Percentiles rank a stretch among this genome's conserved stretches.
These are phyloP conservation scores for Colletotrichum orchidophilum DNA, from an alignment of 2,329 filamentous ascomycete genomes.

Conservation along the genomic window DNA sequence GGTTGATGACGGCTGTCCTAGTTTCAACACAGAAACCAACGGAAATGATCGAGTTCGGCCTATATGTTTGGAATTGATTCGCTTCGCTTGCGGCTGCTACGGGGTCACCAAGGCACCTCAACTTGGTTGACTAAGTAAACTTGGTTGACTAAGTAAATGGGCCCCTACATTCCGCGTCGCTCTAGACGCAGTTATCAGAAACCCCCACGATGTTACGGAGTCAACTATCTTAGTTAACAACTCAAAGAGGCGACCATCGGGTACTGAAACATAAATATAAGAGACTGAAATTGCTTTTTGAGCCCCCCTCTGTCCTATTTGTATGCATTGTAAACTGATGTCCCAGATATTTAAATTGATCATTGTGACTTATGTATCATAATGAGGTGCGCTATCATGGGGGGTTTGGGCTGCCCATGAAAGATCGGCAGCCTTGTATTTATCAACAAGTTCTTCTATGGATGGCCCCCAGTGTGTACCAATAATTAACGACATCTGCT, in stretches of 20 bases:
- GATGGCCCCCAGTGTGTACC: too few species aligned
- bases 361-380: too few species aligned
- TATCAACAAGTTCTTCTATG: too few species aligned
- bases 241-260: background rate
- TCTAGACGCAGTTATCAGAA: background rate
- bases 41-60: background rate
- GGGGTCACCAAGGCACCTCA: background rate
- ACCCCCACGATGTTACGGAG: background rate
- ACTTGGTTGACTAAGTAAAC: background rate
- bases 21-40: constrained; percentile 19
- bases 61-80: background rate
- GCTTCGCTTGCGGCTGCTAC: background rate
- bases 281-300: background rate
- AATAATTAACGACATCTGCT: too few species aligned
- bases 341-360: too few species aligned
- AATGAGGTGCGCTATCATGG: too few species aligned
- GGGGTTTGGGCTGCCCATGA: too few species aligned
- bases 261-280: background rate
- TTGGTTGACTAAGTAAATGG: background rate
- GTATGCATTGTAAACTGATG: background rate
- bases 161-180: background rate
- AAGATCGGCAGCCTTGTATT: too few species aligned
- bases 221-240: background rate
- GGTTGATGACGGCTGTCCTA: background rate
- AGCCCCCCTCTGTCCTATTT: background rate